A percentile compares a stretch with the other conserved stretches of the same genome.
Conservation (phyloP, 768 basidiomycete species). For the Suillus variegatus region DNA sequence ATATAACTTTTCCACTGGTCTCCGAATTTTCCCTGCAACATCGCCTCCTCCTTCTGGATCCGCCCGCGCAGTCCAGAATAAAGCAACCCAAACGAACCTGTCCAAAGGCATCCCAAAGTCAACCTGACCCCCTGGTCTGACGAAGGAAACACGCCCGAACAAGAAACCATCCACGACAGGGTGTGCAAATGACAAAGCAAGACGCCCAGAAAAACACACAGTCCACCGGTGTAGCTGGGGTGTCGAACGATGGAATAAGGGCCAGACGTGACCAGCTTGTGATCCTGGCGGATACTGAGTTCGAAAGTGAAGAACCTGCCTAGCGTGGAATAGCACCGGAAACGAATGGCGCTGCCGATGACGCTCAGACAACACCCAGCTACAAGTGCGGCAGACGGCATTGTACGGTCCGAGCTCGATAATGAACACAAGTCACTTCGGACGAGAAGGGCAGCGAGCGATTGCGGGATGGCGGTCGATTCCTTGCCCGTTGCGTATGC, state of each 20-base stretch:
- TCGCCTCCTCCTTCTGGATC: slow-evolving; percentile 16
- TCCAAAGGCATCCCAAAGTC: slow-evolving; percentile 2
- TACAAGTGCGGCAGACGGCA: background rate
- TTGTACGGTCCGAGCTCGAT: background rate
- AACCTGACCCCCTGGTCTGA: background rate
- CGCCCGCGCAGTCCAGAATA: slow-evolving; percentile 9
- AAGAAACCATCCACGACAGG: slow-evolving; percentile 13
- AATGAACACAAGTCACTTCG: background rate
- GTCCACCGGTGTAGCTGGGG: slow-evolving; percentile 23
- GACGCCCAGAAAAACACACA: slow-evolving; percentile 9
- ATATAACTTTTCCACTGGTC: slow-evolving; percentile 12
- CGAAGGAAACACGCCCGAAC: slow-evolving; percentile 8
- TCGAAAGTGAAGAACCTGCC: slow-evolving; percentile 42
- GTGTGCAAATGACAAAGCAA: slow-evolving; percentile 3
- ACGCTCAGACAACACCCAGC: slow-evolving; percentile 23
- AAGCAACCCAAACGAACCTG: background rate
- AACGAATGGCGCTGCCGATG: slow-evolving; percentile 29
- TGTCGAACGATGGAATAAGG: slow-evolving; percentile 45
- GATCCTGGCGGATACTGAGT: slow-evolving; percentile 35
- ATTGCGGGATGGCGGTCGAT: background rate
- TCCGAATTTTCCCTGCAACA: slow-evolving; percentile 14
- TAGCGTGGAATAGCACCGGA: slow-evolving; percentile 37
- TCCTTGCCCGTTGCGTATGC: background rate
- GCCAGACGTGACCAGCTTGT: slow-evolving; percentile 39
- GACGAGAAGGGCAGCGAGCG: background rate